phyloP scores from a whole-genome alignment of 2,329 filamentous ascomycete genomes.

The Diplodia scrobiculata region DNA sequence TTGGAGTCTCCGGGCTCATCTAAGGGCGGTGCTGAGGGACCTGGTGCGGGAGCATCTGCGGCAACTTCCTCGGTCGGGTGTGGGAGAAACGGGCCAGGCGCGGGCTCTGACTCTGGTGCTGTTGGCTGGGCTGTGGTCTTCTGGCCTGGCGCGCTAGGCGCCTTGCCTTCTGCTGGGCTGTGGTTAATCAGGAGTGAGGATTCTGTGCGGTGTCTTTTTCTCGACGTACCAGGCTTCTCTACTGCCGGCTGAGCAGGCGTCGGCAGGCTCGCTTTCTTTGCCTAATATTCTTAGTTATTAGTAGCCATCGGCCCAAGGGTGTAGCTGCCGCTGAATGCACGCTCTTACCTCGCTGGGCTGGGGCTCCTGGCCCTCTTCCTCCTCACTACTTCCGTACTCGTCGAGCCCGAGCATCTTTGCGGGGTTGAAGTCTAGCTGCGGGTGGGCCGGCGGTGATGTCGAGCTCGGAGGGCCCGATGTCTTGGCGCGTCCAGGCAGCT shows the following conservation, averaged over 20 bases:
- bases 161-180: conserved; percentile 1
- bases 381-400: conserved; percentile 53
- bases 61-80: not conserved
- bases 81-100: conserved; percentile 15
- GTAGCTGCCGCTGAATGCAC: conserved; percentile 31
- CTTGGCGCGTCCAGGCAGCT: conserved; percentile 30
- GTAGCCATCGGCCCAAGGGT: conserved; percentile 50
- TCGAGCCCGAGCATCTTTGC: conserved; percentile 47
- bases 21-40: conserved; percentile 33
- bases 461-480: conserved; percentile 16
- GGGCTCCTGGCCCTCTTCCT: conserved; percentile 42
- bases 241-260: conserved; percentile 13
- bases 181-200: not conserved
- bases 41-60: conserved; percentile 28
- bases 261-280: conserved; percentile 17
- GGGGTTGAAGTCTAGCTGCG: not conserved
- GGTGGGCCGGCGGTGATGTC: conserved; percentile 20
- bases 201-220: not conserved
- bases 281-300: conserved; percentile 42
- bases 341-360: conserved; percentile 46
- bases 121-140: not conserved
- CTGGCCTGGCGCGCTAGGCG: not conserved
- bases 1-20: conserved; percentile 30
- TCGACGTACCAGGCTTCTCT: conserved; percentile 31
- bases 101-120: not conserved